These are phyloP conservation scores for Aechmea fasciata DNA, from an alignment of 176 grass and related monocot species.

Conservation along the genomic window DNA sequence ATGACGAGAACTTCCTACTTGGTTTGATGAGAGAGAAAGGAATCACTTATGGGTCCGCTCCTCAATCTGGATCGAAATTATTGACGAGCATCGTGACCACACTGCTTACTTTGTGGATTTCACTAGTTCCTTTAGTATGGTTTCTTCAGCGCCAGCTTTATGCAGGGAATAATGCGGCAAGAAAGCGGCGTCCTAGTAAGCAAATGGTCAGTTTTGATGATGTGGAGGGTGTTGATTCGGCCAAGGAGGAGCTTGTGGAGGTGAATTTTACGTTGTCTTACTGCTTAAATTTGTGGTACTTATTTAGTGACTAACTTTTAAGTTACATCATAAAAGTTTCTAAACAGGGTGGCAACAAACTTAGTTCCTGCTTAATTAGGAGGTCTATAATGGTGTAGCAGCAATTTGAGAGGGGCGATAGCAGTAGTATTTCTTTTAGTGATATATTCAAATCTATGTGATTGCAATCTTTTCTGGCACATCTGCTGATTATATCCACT, in stretches of 20 bases:
- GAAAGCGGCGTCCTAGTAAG: slow-evolving; percentile 33
- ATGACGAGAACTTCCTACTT: slow-evolving; percentile 73
- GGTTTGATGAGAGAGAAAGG: slow-evolving; percentile 64
- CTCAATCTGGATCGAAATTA: slow-evolving; percentile 39
- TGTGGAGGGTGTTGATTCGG: slow-evolving; percentile 80
- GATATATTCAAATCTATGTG: background rate
- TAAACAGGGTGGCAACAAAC: background rate
- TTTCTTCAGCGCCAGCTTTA: slow-evolving; percentile 80
- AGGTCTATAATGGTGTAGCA: background rate
- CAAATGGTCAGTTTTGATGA: slow-evolving; percentile 62
- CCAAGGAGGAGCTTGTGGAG: slow-evolving; percentile 81
- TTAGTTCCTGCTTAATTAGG: background rate
- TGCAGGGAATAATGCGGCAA: slow-evolving; percentile 29
- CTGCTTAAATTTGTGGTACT: slow-evolving; percentile 6
- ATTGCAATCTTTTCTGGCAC: too few species aligned
- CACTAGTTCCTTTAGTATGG: slow-evolving; percentile 84
- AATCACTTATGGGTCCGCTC: slow-evolving; percentile 61
- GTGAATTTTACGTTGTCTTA: slow-evolving; percentile 20
- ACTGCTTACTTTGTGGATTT: slow-evolving; percentile 67
- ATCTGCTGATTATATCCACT: too few species aligned
- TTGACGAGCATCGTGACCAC: slow-evolving; percentile 59
- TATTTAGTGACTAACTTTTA: slow-evolving; percentile 3
- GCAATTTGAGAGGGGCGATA: too few species aligned
- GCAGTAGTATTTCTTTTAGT: slow-evolving; percentile 9
- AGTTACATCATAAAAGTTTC: slow-evolving; percentile 5